Conservation (phyloP, 345 rosid genomes). For the Salix arbutifolia region DNA sequence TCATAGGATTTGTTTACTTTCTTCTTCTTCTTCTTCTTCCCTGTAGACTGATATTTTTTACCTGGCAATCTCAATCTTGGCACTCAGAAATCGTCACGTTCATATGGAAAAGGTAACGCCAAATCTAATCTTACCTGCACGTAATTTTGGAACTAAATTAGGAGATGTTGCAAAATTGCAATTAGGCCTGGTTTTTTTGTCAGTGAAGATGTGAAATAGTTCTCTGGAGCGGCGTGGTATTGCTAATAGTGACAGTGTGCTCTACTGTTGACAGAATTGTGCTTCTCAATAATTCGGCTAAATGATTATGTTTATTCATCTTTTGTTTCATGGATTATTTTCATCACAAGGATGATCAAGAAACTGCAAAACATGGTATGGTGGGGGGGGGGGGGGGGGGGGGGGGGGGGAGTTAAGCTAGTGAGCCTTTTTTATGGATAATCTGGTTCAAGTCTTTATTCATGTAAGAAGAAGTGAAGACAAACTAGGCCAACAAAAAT, state of each 20-base stretch:
- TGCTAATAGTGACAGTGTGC: background rate
- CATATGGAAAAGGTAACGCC: background rate
- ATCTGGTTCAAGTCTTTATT: background rate
- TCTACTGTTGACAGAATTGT: background rate
- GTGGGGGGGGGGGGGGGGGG: no score
- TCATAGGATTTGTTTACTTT: background rate
- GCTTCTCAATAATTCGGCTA: background rate
- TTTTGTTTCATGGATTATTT: background rate
- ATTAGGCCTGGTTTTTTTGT: no score
- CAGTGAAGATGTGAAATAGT: background rate
- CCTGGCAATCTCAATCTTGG: background rate
- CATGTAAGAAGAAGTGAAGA: background rate
- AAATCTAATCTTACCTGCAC: background rate
- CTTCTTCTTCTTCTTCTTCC: no score
- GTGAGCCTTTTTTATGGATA: background rate
- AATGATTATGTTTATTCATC: background rate
- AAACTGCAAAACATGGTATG: background rate
- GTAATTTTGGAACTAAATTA: background rate
- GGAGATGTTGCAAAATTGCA: background rate
- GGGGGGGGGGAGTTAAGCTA: background rate
- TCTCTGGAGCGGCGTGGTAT: background rate
- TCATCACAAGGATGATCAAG: background rate
- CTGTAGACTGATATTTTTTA: background rate
- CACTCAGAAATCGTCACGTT: background rate
- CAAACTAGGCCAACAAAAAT: background rate